Base-by-base conservation (phyloP, 805 yeast species). In the Suhomyces canberraensis region DNA sequence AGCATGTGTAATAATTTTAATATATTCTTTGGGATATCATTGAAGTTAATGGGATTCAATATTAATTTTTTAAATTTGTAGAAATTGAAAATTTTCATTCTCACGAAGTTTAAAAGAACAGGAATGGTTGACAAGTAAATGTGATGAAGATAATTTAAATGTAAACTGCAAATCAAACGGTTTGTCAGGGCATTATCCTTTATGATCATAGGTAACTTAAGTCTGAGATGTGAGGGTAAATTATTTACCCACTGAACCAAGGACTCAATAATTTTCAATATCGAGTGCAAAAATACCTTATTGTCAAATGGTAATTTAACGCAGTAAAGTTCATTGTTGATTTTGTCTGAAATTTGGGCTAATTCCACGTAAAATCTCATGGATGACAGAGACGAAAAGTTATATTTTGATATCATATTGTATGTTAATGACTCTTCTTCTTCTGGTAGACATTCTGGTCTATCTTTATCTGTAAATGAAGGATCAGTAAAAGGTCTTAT, bases 91-190 rank as follows among this genome's bases (percentile, higher is more conserved):
- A 57, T 47, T 15, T 41, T 46, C 8, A 44, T 25, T 32, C 49
- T 52, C 6, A 51, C 51, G 21, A 56, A 46, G 35, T 57, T 48
- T 3, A 57, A 16, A 15, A 56, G 19, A 2, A 57, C 47, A 3
- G 64, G 64, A 15, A 58, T 48, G 27, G 52, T 49, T 1, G 57
- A 45, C 18, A 58, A 38, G 30, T 56, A 51, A 3, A 58, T 49
- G 31, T 54, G 58, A 40, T 58, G 64, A 4, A 56, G 40, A 33
- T 57, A 56, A 29, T 58, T 58, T 39, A 56, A 50, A 33, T 58
- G 61, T 21, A 58, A 35, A 13, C 59, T 48, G 22, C 50, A 53
- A 3, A 54, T 41, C 19, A 52, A 41, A 13, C 64, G 35, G 21
- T 48, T 45, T 8, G 8, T n/a, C 16, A 38, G 39, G 32, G 11